phyloP scores from a whole-genome alignment of 2,329 filamentous ascomycete species.

The Cryphonectria japonica region DNA sequence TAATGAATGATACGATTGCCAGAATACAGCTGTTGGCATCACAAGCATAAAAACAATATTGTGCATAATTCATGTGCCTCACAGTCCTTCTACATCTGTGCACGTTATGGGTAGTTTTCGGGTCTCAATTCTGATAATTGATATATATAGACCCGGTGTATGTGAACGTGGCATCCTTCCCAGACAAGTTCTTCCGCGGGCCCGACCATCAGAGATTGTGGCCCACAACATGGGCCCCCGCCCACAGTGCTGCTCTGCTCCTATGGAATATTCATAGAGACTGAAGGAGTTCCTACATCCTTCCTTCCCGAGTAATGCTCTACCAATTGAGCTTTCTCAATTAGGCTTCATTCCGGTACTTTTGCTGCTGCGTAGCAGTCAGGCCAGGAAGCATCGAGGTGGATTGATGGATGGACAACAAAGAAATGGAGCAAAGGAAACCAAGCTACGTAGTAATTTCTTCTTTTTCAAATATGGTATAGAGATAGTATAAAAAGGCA shows the following conservation, averaged over 20 bases:
- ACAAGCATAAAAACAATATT: background rate
- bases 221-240: background rate
- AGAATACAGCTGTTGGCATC: background rate
- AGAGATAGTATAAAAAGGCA: background rate
- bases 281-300: background rate
- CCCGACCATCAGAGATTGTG: background rate
- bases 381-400: background rate
- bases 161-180: background rate
- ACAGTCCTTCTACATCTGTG: background rate
- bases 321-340: background rate
- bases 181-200: background rate
- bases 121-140: background rate
- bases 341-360: background rate
- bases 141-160: background rate
- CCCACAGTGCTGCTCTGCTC: background rate
- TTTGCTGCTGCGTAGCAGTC: background rate
- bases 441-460: background rate
- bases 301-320: background rate
- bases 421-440: background rate
- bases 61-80: background rate
- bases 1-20: background rate
- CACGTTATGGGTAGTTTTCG: background rate
- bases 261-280: background rate
- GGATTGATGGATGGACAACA: background rate
- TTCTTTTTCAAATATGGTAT: too few species aligned